Conservation (phyloP, 1,139 yeast genomes). For the Nakaseomyces glabratus region DNA sequence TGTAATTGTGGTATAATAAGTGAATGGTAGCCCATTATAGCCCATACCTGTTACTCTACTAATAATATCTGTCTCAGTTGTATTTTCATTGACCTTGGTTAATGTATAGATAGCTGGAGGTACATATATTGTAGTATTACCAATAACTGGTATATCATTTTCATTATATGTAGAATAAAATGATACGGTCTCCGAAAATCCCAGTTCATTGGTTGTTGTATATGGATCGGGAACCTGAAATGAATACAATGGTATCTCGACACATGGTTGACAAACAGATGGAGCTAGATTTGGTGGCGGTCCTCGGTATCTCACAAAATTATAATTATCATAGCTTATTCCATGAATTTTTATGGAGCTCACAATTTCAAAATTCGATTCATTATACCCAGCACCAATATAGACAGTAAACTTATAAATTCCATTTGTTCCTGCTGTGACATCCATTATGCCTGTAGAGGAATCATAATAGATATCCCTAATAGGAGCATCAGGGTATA, state of each 20-base stretch:
- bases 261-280: background rate
- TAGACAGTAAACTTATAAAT: background rate
- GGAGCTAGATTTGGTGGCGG: background rate
- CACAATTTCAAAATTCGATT: background rate
- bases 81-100: too few relatives aligned
- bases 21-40: too few relatives aligned
- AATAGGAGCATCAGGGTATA: background rate
- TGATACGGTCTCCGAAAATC: background rate
- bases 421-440: background rate
- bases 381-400: background rate
- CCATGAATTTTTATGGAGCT: background rate
- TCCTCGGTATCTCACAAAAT: background rate
- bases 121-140: background rate
- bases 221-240: background rate
- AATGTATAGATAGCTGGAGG: too few relatives aligned
- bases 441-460: background rate
- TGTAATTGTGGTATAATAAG: too few relatives aligned
- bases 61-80: too few relatives aligned
- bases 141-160: background rate
- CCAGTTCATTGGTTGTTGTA: background rate
- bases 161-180: background rate
- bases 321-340: too few relatives aligned
- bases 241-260: background rate
- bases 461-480: background rate
- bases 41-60: too few relatives aligned